phyloP scores from a whole-genome alignment of 305 asterid species.

The Lippia alba region DNA sequence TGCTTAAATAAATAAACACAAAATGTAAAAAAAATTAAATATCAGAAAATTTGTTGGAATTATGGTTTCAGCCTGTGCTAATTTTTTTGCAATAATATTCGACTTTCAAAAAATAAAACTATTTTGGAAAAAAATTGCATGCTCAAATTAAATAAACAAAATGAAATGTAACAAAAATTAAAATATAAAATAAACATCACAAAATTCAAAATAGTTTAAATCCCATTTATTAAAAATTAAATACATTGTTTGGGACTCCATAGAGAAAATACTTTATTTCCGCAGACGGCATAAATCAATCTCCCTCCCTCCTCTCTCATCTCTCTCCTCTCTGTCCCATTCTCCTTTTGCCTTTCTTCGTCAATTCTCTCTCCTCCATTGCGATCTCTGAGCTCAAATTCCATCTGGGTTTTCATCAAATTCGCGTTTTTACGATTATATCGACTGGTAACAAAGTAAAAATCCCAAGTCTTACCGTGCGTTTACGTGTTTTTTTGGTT shows the following conservation, averaged over 20 bases:
- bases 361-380: slow-evolving; percentile 43
- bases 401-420: slow-evolving; percentile 26
- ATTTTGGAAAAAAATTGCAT: too few species aligned
- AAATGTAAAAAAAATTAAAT: neutral
- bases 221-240: too few species aligned
- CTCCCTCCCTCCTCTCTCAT: slow-evolving; percentile 11
- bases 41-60: too few species aligned
- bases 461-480: neutral
- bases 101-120: too few species aligned
- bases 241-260: slow-evolving; percentile 37
- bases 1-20: too few species aligned
- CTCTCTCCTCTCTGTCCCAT: slow-evolving; percentile 33
- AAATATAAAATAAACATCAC: neutral
- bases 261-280: slow-evolving; percentile 37
- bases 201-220: too few species aligned
- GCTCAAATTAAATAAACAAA: too few species aligned
- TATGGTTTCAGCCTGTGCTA: too few species aligned
- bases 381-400: slow-evolving; percentile 48
- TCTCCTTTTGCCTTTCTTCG: slow-evolving; percentile 20
- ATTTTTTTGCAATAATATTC: too few species aligned
- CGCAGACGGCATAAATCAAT: slow-evolving; percentile 41
- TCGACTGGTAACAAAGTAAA: slow-evolving; percentile 31
- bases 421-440: slow-evolving; percentile 27
- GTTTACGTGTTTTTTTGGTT: neutral
- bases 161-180: neutral